phyloP scores from a whole-genome alignment of 805 yeast genomes.

The Cyberlindnera xylosilytica region DNA sequence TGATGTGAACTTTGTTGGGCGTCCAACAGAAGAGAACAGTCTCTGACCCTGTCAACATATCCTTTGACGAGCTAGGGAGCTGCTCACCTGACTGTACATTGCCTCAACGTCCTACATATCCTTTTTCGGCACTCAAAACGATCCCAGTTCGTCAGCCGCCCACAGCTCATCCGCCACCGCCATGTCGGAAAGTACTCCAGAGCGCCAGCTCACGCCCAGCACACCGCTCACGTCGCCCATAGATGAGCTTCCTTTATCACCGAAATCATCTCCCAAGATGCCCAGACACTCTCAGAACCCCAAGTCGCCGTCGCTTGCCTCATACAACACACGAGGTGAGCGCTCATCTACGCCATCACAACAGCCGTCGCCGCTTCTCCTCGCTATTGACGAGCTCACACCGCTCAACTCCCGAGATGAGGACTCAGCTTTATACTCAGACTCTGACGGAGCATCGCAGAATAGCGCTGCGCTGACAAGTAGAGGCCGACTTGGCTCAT shows the following conservation, averaged over 20 bases:
- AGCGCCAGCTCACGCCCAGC: not conserved
- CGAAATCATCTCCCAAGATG: not conserved
- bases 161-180: too few species aligned
- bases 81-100: too few species aligned
- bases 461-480: constrained; percentile 13
- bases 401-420: constrained; percentile 30
- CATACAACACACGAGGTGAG: not conserved
- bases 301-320: not conserved
- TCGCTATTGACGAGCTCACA: constrained; percentile 23
- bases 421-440: constrained; percentile 28
- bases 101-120: too few species aligned
- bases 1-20: too few species aligned
- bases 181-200: not conserved
- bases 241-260: not conserved
- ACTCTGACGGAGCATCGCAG: constrained; percentile 30
- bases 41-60: too few species aligned
- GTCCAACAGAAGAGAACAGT: too few species aligned
- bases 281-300: not conserved
- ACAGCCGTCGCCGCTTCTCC: constrained; percentile 24
- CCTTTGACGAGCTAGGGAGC: too few species aligned
- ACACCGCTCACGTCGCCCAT: not conserved
- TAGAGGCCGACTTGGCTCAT: constrained; percentile 1
- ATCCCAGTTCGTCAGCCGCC: too few species aligned
- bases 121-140: too few species aligned
- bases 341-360: constrained; percentile 8